A percentile compares a stretch with the other conserved stretches of the same genome.
phyloP scores from a whole-genome alignment of 1,284 basidiomycete species.

The Rhodotorula sp. region DNA sequence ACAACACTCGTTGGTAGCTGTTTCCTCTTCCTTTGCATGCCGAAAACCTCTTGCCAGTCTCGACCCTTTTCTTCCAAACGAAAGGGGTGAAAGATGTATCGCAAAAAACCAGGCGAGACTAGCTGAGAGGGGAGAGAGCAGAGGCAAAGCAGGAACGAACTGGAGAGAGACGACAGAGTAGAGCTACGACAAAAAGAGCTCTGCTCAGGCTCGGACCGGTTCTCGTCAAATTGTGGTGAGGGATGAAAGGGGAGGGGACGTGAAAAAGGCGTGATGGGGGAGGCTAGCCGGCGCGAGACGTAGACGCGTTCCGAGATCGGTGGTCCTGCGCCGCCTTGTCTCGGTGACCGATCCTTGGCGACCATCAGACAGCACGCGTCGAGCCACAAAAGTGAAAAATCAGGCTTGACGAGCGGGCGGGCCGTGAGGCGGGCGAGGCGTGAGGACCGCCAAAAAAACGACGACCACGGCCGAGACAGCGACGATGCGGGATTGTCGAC shows the following conservation, averaged over 20 bases:
- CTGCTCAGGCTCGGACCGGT: slow-evolving; percentile 26
- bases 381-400: slow-evolving; percentile 3
- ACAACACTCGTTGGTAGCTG: no score
- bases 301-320: neutral
- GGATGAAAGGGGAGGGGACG: neutral
- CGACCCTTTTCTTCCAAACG: no score
- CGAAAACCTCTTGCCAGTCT: no score
- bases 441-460: no score
- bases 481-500: neutral
- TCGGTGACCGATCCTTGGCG: neutral
- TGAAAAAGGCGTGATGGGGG: no score
- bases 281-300: neutral
- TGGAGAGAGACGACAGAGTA: neutral
- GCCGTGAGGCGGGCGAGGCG: neutral
- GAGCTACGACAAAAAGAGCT: no score
- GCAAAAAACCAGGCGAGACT: no score
- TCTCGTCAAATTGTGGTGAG: slow-evolving; percentile 24
- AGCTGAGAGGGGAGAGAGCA: neutral
- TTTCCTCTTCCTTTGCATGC: no score
- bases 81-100: no score
- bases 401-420: neutral
- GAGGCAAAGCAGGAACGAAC: neutral
- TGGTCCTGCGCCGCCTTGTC: neutral
- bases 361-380: neutral
- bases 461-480: neutral